phyloP scores from a whole-genome alignment of 352 stramenopile species.

The Globisporangium emineosum region DNA sequence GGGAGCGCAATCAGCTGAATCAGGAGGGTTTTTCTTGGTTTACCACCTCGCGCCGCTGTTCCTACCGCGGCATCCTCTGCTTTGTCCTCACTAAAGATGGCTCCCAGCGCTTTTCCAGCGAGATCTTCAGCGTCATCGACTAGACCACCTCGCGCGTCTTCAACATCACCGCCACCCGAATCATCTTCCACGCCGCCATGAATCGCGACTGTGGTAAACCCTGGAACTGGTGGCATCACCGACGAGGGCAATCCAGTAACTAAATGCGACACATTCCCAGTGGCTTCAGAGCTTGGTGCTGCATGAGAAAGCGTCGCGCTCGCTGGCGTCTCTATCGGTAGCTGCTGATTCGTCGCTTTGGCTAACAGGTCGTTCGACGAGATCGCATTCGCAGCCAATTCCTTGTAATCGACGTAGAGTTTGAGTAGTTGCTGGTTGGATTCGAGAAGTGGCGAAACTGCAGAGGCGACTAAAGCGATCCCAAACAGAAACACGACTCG shows the following conservation, averaged over 20 bases:
- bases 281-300: not conserved
- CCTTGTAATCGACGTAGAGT: slow-evolving; percentile 48
- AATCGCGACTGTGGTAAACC: not conserved
- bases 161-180: slow-evolving; percentile 3
- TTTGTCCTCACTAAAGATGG: slow-evolving; percentile 9
- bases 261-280: no score
- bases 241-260: no score
- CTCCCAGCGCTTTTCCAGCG: slow-evolving; percentile 14
- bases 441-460: slow-evolving; percentile 41
- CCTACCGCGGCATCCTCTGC: no score
- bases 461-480: slow-evolving; percentile 35
- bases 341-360: slow-evolving; percentile 19
- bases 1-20: slow-evolving; percentile 47
- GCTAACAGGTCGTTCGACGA: slow-evolving; percentile 24
- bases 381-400: slow-evolving; percentile 27
- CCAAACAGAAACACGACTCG: slow-evolving; percentile 30
- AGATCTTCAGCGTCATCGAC: slow-evolving; percentile 16
- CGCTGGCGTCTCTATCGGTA: not conserved
- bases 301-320: no score
- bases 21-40: slow-evolving; percentile 37
- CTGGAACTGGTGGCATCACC: no score
- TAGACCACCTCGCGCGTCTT: slow-evolving; percentile 11
- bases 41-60: no score
- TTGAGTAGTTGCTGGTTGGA: slow-evolving; percentile 56
- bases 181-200: slow-evolving; percentile 14